Percentiles rank a stretch among this genome's conserved stretches.
Conservation (phyloP, 2,329 filamentous ascomycete genomes). For the Hypoxylon sp. region DNA sequence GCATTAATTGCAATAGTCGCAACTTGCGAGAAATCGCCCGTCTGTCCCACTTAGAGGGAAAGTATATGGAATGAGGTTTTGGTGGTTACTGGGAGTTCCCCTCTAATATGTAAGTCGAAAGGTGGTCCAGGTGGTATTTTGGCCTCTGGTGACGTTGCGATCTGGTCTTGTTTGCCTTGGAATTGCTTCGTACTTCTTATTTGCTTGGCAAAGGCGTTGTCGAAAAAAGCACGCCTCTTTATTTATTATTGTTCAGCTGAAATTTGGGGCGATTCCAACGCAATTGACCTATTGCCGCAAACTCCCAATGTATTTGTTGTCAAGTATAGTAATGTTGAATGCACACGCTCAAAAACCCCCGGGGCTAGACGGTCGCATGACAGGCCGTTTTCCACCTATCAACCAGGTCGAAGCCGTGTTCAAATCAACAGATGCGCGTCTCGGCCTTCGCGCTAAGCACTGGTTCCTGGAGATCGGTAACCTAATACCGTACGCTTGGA, state of each 20-base stretch:
- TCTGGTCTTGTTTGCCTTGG: conserved; percentile 31
- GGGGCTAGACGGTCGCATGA: conserved; percentile 39
- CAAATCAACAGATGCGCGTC: conserved; percentile 33
- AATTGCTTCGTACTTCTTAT: conserved; percentile 25
- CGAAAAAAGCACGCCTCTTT: conserved; percentile 35
- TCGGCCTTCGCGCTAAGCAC: conserved; percentile 35
- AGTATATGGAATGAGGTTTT: conserved; percentile 15
- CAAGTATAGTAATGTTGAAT: conserved; percentile 15
- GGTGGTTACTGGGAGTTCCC: conserved; percentile 21
- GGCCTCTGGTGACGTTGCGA: conserved; percentile 32
- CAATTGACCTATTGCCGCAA: conserved; percentile 21
- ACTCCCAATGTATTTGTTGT: conserved; percentile 17
- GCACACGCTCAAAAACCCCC: conserved; percentile 23
- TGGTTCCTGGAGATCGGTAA: conserved; percentile 41
- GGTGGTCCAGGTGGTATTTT: conserved; percentile 30
- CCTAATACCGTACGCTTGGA: conserved; percentile 21
- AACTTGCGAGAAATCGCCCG: conserved; percentile 6
- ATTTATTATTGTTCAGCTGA: conserved; percentile 36
- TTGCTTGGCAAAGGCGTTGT: conserved; percentile 26
- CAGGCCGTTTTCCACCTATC: conserved; percentile 36
- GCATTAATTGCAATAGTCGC: conserved; percentile 28
- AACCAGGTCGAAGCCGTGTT: conserved; percentile 22
- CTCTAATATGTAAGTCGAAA: conserved; percentile 32
- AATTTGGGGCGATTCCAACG: conserved; percentile 25
- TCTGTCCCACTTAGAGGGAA: conserved; percentile 6